Evolutionary conservation across 2,329 filamentous ascomycete genomes (phyloP).

Genomic region (Volutella citrinella): DNA sequence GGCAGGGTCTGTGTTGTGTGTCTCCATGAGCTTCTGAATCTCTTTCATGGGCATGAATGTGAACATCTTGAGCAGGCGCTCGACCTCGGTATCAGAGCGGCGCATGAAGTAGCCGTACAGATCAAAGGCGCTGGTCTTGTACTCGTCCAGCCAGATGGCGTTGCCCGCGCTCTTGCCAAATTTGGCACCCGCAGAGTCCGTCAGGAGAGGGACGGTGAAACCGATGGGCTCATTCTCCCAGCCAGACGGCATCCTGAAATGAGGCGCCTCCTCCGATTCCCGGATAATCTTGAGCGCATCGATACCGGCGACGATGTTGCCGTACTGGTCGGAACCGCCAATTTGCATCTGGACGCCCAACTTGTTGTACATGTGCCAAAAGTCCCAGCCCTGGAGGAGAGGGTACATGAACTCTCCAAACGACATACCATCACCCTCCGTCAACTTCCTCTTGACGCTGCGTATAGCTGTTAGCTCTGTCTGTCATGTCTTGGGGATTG

Average conservation of each 20-base stretch:
- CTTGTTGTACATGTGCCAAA: slow-evolving; percentile 77
- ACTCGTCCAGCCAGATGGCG: slow-evolving; percentile 84
- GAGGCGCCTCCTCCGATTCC: slow-evolving; percentile 49
- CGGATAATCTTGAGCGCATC: slow-evolving; percentile 78
- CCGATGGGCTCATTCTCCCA: slow-evolving; percentile 65
- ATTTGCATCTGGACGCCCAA: slow-evolving; percentile 78
- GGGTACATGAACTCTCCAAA: slow-evolving; percentile 93
- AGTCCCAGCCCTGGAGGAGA: slow-evolving; percentile 92
- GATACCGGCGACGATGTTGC: slow-evolving; percentile 90
- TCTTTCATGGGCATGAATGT: slow-evolving; percentile 75
- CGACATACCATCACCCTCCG: slow-evolving; percentile 88
- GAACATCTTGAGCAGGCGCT: slow-evolving; percentile 80
- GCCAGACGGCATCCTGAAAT: slow-evolving; percentile 35
- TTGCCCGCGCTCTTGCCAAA: slow-evolving; percentile 95
- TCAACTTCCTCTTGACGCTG: slow-evolving; percentile 75
- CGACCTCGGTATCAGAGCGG: slow-evolving; percentile 76
- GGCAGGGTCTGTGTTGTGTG: slow-evolving; percentile 65
- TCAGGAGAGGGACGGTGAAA: slow-evolving; percentile 87
- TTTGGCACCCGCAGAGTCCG: slow-evolving; percentile 80
- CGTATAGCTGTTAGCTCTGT: slow-evolving; percentile 14
- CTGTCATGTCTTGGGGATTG: not conserved
- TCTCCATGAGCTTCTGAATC: slow-evolving; percentile 66
- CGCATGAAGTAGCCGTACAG: slow-evolving; percentile 89
- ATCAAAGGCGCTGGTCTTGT: slow-evolving; percentile 78
- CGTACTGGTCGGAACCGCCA: slow-evolving; percentile 92